Conservation (phyloP, 805 yeast species). For the Hanseniaspora lachancei region DNA sequence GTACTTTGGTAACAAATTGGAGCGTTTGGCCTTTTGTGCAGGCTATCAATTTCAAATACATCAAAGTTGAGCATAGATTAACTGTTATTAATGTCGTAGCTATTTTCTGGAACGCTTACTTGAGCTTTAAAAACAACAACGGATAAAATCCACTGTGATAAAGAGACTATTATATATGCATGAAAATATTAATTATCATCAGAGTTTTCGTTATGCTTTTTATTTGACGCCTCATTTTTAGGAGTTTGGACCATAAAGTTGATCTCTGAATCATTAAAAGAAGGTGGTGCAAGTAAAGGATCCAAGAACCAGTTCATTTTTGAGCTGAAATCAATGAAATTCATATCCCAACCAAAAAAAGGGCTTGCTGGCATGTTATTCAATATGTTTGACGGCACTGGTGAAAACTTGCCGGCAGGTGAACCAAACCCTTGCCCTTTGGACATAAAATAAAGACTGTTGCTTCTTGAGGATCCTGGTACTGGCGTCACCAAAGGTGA, state of each 20-base stretch:
- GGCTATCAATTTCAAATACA: constrained; percentile 54
- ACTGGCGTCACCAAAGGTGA: neutral
- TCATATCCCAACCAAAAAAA: constrained; percentile 7
- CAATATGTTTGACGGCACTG: neutral
- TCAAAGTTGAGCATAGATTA: constrained; percentile 61
- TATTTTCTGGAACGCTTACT: constrained; percentile 71
- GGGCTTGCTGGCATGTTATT: neutral
- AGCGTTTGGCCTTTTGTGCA: constrained; percentile 86
- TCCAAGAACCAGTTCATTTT: constrained; percentile 10
- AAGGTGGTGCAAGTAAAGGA: neutral
- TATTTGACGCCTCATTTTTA: neutral
- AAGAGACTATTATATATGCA: neutral
- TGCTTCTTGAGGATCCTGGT: neutral
- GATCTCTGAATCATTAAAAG: neutral
- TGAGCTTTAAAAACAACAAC: constrained; percentile 43
- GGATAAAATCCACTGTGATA: neutral
- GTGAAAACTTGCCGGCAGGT: neutral
- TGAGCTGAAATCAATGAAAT: constrained; percentile 8
- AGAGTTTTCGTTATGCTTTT: neutral
- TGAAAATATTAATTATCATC: neutral
- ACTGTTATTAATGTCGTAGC: constrained; percentile 57
- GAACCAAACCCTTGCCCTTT: neutral
- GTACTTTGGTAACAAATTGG: constrained; percentile 64
- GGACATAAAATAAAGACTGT: neutral
- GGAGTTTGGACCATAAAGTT: neutral